Evolutionary conservation across 2,329 filamentous ascomycete genomes (phyloP).

Genomic region (Hypoxylon sp.): DNA sequence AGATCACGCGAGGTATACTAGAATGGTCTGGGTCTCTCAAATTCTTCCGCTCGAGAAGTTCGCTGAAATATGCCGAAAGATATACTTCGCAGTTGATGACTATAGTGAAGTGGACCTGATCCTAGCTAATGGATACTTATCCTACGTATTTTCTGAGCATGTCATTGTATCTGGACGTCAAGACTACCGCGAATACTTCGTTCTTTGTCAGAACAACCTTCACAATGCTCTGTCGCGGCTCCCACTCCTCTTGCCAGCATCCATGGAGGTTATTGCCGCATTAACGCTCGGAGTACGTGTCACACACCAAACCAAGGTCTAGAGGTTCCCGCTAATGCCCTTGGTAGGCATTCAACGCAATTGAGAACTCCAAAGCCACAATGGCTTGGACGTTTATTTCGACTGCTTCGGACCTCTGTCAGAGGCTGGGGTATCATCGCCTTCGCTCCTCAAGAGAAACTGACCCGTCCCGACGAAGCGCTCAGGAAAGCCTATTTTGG

Average conservation of each 20-base stretch:
- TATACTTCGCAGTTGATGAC: constrained; percentile 57
- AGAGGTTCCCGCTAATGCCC: not conserved
- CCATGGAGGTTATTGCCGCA: constrained; percentile 55
- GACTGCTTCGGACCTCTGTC: constrained; percentile 54
- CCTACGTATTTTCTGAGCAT: constrained; percentile 56
- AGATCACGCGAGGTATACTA: constrained; percentile 50
- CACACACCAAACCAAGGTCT: no score
- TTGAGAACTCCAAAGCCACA: constrained; percentile 54
- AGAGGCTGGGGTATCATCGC: constrained; percentile 55
- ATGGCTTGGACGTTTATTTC: constrained; percentile 57
- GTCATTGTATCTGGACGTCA: constrained; percentile 45
- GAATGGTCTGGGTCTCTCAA: constrained; percentile 53
- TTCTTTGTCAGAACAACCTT: constrained; percentile 52
- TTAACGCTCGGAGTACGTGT: constrained; percentile 54
- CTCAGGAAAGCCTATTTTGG: constrained; percentile 55
- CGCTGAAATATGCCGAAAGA: constrained; percentile 53
- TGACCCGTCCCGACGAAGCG: constrained; percentile 17
- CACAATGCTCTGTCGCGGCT: constrained; percentile 48
- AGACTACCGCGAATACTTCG: constrained; percentile 47
- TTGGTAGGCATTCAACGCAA: constrained; percentile 52
- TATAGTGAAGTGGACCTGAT: constrained; percentile 55
- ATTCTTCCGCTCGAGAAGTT: constrained; percentile 55
- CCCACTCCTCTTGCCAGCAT: constrained; percentile 54
- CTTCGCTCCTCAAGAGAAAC: not conserved
- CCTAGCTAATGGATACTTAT: constrained; percentile 56